phyloP scores from a whole-genome alignment of 345 rosid genomes.

The Eucalyptus regnans region DNA sequence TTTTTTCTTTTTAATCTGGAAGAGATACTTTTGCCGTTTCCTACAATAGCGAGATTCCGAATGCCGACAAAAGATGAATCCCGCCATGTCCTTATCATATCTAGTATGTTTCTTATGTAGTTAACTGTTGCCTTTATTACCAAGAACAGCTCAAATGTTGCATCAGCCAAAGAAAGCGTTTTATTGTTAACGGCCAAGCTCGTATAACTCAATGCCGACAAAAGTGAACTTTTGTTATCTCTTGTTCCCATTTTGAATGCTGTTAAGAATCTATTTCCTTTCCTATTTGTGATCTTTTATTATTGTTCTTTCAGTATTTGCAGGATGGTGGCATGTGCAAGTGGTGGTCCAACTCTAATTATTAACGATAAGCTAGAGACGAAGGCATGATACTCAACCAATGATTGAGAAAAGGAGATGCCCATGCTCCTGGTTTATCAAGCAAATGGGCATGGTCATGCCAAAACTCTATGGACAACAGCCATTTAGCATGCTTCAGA shows the following conservation, averaged over 20 bases:
- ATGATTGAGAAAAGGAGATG: neutral
- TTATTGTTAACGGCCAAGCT: neutral
- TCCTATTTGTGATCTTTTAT: neutral
- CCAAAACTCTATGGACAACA: neutral
- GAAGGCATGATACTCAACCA: neutral
- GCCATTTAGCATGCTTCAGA: neutral
- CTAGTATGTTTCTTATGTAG: neutral
- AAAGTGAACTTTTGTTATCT: neutral
- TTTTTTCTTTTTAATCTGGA: neutral
- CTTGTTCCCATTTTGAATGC: neutral
- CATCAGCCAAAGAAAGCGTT: neutral
- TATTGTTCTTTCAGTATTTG: neutral
- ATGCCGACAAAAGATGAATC: neutral
- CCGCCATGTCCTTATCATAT: neutral
- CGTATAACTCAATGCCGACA: neutral
- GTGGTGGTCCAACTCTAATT: neutral
- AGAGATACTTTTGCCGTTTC: neutral
- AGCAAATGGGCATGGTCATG: constrained; percentile 1
- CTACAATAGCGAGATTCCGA: neutral
- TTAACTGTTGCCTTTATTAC: neutral
- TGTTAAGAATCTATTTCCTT: neutral
- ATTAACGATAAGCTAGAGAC: neutral
- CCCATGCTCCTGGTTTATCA: neutral
- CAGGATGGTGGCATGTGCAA: neutral
- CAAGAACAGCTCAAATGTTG: neutral